Evolutionary conservation across 2,329 filamentous ascomycete species (phyloP).

Genomic region (Biscogniauxia sp.): DNA sequence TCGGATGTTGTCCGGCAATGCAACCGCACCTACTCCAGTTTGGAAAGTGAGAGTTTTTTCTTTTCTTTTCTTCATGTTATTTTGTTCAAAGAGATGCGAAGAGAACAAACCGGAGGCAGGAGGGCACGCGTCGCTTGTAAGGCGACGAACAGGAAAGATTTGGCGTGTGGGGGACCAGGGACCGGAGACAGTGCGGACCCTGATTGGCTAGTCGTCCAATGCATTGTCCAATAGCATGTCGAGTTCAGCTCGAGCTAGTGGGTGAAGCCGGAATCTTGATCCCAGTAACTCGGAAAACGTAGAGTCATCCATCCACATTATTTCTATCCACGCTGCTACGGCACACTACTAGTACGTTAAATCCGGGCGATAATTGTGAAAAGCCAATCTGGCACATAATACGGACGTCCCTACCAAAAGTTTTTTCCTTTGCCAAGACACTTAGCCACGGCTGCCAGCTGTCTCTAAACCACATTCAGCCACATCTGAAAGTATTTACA

Average conservation of each 20-base stretch:
- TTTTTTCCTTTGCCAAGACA: too few species aligned
- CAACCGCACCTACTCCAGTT: neutral
- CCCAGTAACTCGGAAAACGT: conserved; percentile 26
- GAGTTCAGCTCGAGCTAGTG: conserved; percentile 12
- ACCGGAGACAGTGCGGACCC: conserved; percentile 3
- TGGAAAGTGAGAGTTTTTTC: neutral
- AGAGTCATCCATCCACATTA: neutral
- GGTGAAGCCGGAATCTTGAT: conserved; percentile 31
- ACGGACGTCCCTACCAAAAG: too few species aligned
- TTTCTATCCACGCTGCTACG: too few species aligned
- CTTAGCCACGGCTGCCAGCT: too few species aligned
- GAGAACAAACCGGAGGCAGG: conserved; percentile 22
- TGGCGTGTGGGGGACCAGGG: conserved; percentile 8
- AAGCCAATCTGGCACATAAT: too few species aligned
- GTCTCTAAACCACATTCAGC: too few species aligned
- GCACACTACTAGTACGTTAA: neutral
- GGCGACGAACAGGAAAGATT: conserved; percentile 15
- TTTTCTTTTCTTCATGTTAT: neutral
- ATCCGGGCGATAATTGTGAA: too few species aligned
- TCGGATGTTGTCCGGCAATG: conserved; percentile 1
- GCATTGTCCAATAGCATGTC: conserved; percentile 22
- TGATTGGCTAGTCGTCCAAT: conserved; percentile 14
- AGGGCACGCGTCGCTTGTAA: conserved; percentile 13
- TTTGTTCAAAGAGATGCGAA: neutral
- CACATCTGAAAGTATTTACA: too few species aligned